Evolutionary conservation across 805 yeast species (phyloP), one percentile per base, ranked within the genome.

Genomic region (Lipomyces chichibuensis): DNA sequence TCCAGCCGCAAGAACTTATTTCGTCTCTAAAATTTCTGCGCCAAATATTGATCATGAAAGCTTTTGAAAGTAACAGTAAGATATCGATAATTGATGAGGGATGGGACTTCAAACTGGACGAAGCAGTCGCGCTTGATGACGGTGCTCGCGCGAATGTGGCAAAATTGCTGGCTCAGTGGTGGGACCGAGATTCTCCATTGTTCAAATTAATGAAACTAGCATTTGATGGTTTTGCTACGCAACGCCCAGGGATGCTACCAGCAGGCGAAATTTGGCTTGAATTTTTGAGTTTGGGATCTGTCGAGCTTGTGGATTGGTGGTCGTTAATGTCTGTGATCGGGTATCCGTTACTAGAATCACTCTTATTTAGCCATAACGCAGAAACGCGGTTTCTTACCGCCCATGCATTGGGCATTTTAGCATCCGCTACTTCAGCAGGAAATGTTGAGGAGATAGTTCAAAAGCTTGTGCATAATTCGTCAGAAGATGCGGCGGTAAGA

Each of bases 21-120:
- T 76, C 79, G 9, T 87, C 87, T 0, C 77, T 87, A 14, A 76
- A 80, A 54, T 91, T 89, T 74, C 76, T 82, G 0, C 80, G 88
- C 33, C 85, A 86, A 65, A 81, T 87, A 9, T 74, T 92, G 25
- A 87, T 88, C 0, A 88, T 90, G 84, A 85, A 89, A 68, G 84
- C 95, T 0, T 77, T 86, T 1, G 72, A 74, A n/a, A 84, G 80
- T 0, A 79, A 82, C 17, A 70, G 77, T 0, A 87, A 92, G 0
- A 87, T 88, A 1, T 76, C 91, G 58, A 85, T 84, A 0, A 78
- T 83, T 27, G 97, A 92, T 75, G 89, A 88, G 69, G 88, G 89
- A 61, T 92, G 97, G 97, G 79, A 81, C 2, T 78, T 84, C 0
- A 82, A 94, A 73, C 72, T 90, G 32, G 91, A 88, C 9, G 90